phyloP scores from a whole-genome alignment of 345 rosid genomes.

The Boechera retrofracta region DNA sequence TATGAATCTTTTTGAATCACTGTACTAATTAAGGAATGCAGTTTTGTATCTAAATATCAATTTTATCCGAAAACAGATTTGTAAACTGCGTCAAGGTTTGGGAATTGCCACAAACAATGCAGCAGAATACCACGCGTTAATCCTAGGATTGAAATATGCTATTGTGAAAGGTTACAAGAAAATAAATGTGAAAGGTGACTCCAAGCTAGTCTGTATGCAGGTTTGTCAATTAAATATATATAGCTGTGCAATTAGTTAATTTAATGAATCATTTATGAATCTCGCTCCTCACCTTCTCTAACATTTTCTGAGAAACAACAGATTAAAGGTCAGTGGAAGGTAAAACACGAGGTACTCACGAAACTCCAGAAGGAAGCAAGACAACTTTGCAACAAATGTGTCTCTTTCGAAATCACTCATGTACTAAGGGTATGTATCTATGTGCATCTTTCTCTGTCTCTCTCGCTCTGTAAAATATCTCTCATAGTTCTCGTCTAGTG shows the following conservation, averaged over 20 bases:
- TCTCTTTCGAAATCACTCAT: conserved; percentile 74
- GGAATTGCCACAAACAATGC: conserved; percentile 77
- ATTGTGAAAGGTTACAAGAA: conserved; percentile 68
- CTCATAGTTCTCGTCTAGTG: not conserved
- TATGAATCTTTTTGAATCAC: conserved; percentile 43
- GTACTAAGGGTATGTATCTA: conserved; percentile 64
- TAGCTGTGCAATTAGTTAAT: not conserved
- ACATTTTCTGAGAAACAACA: conserved; percentile 48
- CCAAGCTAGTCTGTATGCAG: conserved; percentile 92
- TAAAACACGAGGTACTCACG: conserved; percentile 55
- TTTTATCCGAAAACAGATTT: conserved; percentile 55
- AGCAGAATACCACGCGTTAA: conserved; percentile 86
- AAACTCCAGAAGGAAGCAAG: conserved; percentile 58
- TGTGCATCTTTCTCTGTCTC: not conserved
- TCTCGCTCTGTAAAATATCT: conserved; percentile 11
- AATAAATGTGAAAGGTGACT: conserved; percentile 75
- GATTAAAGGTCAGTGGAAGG: conserved; percentile 84
- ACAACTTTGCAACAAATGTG: conserved; percentile 55
- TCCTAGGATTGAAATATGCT: conserved; percentile 84
- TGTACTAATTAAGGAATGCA: not conserved
- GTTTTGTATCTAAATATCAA: conserved; percentile 16
- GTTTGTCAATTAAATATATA: conserved; percentile 46
- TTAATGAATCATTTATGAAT: not conserved
- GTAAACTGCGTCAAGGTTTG: conserved; percentile 80
- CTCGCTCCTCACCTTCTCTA: conserved; percentile 22